phyloP scores from a whole-genome alignment of 2,329 filamentous ascomycete genomes.

The Coniella vitis region DNA sequence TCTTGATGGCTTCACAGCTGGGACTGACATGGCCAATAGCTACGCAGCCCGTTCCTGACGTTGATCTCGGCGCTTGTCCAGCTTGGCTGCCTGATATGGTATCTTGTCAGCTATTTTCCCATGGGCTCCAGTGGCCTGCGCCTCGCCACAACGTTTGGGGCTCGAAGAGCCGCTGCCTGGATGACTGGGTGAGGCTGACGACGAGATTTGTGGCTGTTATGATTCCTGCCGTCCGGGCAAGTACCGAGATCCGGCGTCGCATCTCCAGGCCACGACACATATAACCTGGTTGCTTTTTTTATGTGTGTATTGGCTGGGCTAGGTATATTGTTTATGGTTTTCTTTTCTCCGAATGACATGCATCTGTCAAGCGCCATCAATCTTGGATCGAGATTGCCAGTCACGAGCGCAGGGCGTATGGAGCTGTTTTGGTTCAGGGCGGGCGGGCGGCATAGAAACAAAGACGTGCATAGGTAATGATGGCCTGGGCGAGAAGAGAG shows the following conservation, averaged over 20 bases:
- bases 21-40: conserved; percentile 40
- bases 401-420: conserved; percentile 9
- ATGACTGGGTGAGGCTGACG: conserved; percentile 57
- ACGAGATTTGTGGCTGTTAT: too few species aligned
- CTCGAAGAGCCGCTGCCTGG: conserved; percentile 79
- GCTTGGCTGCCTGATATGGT: conserved; percentile 79
- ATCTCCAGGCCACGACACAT: not conserved
- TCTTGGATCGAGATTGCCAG: not conserved
- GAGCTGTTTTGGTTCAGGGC: conserved; percentile 2
- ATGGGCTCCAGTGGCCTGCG: conserved; percentile 89
- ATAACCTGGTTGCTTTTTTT: not conserved
- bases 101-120: conserved; percentile 94
- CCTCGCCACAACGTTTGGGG: conserved; percentile 79
- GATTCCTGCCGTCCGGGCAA: too few species aligned
- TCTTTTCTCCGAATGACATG: too few species aligned
- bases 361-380: not conserved
- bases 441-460: not conserved
- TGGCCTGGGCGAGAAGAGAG: not conserved
- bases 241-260: too few species aligned
- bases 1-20: not conserved
- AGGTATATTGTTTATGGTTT: too few species aligned
- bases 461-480: not conserved
- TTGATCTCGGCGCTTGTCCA: conserved; percentile 79
- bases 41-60: conserved; percentile 78
- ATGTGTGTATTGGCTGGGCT: too few species aligned